phyloP scores from a whole-genome alignment of 176 grass and related monocot genomes.

The Saccharum officinarum region DNA sequence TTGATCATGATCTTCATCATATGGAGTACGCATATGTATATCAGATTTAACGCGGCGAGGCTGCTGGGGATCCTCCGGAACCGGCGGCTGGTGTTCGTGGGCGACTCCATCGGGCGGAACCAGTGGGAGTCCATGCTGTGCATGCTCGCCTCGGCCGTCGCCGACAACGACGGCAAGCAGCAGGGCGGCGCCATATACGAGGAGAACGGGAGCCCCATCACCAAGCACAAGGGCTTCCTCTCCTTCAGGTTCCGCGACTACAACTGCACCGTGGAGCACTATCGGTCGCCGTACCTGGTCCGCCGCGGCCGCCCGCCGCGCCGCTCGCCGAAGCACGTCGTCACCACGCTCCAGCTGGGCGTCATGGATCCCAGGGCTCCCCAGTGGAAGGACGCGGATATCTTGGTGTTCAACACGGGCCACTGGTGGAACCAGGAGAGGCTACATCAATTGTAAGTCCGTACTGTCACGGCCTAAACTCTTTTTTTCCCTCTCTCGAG shows the following conservation, averaged over 20 bases:
- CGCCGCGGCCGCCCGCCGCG: slow-evolving; percentile 37
- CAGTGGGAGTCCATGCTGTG: slow-evolving; percentile 82
- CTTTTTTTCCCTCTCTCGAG: too few relatives aligned
- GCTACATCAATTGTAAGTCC: slow-evolving; percentile 34
- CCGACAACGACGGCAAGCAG: background rate
- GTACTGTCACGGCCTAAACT: background rate
- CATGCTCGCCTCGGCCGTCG: slow-evolving; percentile 53
- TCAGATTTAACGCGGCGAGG: slow-evolving; percentile 45
- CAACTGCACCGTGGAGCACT: slow-evolving; percentile 73
- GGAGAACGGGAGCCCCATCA: slow-evolving; percentile 65
- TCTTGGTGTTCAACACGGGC: slow-evolving; percentile 64
- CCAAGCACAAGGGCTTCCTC: slow-evolving; percentile 64
- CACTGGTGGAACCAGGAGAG: slow-evolving; percentile 69
- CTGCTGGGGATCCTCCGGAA: slow-evolving; percentile 50
- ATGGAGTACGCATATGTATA: too few relatives aligned
- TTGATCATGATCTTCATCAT: too few relatives aligned
- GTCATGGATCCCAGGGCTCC: slow-evolving; percentile 34
- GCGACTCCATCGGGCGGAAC: slow-evolving; percentile 75
- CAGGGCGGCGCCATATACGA: slow-evolving; percentile 40
- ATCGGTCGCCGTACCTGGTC: slow-evolving; percentile 61
- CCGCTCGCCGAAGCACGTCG: slow-evolving; percentile 11
- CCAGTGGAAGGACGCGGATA: slow-evolving; percentile 56
- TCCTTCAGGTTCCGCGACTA: slow-evolving; percentile 50
- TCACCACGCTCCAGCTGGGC: slow-evolving; percentile 31
- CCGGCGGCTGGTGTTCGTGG: slow-evolving; percentile 57